A percentile compares a stretch with the other conserved stretches of the same genome.
phyloP scores from a whole-genome alignment of 1,284 basidiomycete genomes.

The Microstroma glucosiphilum region DNA sequence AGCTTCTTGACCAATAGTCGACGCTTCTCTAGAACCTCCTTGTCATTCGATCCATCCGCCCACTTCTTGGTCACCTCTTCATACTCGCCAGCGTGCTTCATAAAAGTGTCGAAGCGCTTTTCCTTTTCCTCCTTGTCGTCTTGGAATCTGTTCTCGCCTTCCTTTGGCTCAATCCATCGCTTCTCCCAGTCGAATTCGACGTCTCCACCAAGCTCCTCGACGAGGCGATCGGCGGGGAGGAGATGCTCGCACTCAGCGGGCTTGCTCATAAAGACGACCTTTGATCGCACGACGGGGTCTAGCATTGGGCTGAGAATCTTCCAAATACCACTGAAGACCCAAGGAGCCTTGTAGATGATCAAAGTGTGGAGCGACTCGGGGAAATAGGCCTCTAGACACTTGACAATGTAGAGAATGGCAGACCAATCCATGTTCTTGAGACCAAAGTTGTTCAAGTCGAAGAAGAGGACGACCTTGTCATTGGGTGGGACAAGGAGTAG shows the following conservation, averaged over 20 bases:
- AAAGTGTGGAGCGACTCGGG: conserved; percentile 51
- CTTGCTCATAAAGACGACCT: conserved; percentile 29
- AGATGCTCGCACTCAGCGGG: conserved; percentile 38
- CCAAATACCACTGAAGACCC: conserved; percentile 52
- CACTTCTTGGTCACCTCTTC: conserved; percentile 46
- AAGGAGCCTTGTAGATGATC: conserved; percentile 51
- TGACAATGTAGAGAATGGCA: conserved; percentile 38
- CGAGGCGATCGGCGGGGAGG: conserved; percentile 35
- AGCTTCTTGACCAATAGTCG: conserved; percentile 46
- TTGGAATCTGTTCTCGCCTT: conserved; percentile 48
- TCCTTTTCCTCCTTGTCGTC: conserved; percentile 19
- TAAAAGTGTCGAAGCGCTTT: conserved; percentile 35
- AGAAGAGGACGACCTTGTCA: conserved; percentile 50
- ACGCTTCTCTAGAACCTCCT: conserved; percentile 31
- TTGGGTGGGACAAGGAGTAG: conserved; percentile 47
- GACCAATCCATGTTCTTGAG: conserved; percentile 47
- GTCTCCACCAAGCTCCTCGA: conserved; percentile 29
- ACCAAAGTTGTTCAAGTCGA: conserved; percentile 49
- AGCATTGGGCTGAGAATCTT: conserved; percentile 34
- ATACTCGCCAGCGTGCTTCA: conserved; percentile 42
- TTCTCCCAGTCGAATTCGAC: conserved; percentile 24
- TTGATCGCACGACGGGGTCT: conserved; percentile 39
- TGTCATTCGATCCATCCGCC: conserved; percentile 29
- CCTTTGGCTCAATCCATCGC: conserved; percentile 26
- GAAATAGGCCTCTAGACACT: conserved; percentile 51